Evolutionary conservation across 192 early-diverging fungal genomes (phyloP), one percentile per base, ranked within the genome.

Genomic region (Dimargaris xerosporica): DNA sequence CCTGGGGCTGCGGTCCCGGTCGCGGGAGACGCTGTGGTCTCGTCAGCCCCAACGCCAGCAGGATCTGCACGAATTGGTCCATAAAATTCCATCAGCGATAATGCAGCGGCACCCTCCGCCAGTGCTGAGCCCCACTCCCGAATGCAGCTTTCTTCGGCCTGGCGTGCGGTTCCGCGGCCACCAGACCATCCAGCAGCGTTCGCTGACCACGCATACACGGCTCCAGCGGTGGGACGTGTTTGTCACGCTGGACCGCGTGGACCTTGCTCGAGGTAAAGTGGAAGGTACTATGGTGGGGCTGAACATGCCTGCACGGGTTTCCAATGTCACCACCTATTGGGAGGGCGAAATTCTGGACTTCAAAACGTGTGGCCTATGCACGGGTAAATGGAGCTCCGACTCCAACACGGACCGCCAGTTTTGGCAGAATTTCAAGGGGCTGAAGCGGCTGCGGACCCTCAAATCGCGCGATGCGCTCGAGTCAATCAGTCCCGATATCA

Each of bases 341-440:
- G 79, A 82, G 62, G 82, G 82, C 66, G 82, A 85, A 69, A 73
- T 85, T 26, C 61, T 85, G 30, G 82, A 85, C 64, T 82, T 85
- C 72, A 73, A 73, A 54, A 78, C 79, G 54, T 68, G 76, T 45
- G 70, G 64, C 44, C 70, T 80, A 44, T 68, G 73, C 66, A 85
- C 82, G 11, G 68, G 67, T 61, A 82, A 82, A 64, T 85, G 80
- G 80, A 46, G 71, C n/a, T 72, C 81, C 3, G 65, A 60, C 25
- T 45, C 66, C 0, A 64, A 60, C 43, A 70, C 66, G 3, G 75
- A 77, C 67, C 65, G 73, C 63, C 70, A 76, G 54, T 77, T 69
- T 48, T 72, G 70, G 74, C 66, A 65, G 44, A 65, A 66, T 16
- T 59, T 76, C 53, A 66, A 72, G 43, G 71, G 67, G 12, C 69